Evolutionary conservation across 1,139 yeast species (phyloP).

Genomic region (Blastobotrys raffinosifermentans): DNA sequence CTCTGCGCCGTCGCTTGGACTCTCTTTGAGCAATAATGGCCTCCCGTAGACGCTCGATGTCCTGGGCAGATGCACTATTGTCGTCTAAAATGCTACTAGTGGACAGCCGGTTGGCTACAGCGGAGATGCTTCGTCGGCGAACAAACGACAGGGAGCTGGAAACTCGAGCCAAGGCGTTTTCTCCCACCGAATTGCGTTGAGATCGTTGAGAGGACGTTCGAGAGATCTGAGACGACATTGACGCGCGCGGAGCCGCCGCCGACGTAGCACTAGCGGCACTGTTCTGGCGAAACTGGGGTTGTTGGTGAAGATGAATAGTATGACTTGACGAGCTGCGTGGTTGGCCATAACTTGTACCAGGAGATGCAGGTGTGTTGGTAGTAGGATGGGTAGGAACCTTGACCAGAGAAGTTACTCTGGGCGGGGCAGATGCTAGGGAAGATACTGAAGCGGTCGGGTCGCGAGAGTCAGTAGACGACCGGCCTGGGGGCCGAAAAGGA

Average conservation of each 20-base stretch:
- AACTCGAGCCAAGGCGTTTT: background rate
- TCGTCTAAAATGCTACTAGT: constrained; percentile 12
- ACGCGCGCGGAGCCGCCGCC: constrained; percentile 3
- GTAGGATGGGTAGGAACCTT: too few relatives aligned
- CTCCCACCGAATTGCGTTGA: background rate
- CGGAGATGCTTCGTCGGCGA: constrained; percentile 19
- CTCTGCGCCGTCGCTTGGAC: constrained; percentile 38
- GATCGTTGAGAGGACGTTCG: constrained; percentile 4
- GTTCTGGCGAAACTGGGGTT: background rate
- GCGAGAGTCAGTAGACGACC: too few relatives aligned
- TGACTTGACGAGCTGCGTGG: too few relatives aligned
- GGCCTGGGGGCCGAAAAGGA: too few relatives aligned
- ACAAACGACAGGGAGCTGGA: constrained; percentile 22
- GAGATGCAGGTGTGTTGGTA: too few relatives aligned
- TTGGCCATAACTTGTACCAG: too few relatives aligned
- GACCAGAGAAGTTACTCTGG: too few relatives aligned
- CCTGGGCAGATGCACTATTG: constrained; percentile 16
- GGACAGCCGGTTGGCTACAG: constrained; percentile 12
- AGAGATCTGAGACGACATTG: constrained; percentile 13
- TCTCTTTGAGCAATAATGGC: constrained; percentile 39
- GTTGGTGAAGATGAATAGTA: background rate
- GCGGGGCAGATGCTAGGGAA: too few relatives aligned
- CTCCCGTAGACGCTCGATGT: constrained; percentile 26
- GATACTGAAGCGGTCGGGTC: too few relatives aligned
- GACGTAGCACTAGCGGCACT: background rate